These are phyloP conservation scores for Monosporascus sp. DNA, from an alignment of 2,329 filamentous ascomycete genomes.

Conservation along the genomic window DNA sequence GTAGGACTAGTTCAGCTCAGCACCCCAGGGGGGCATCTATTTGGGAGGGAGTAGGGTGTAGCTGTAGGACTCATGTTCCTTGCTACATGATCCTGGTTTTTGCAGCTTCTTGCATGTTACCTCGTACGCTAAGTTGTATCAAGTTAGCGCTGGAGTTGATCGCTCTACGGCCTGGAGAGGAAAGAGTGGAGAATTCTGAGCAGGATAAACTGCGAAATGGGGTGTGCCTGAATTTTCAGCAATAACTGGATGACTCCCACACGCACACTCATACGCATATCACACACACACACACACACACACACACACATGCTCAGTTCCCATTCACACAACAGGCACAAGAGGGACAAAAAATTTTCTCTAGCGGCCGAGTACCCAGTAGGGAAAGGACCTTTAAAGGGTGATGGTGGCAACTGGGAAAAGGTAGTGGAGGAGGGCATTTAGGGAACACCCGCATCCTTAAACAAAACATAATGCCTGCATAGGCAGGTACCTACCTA, in stretches of 20 bases:
- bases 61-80: conserved; percentile 1
- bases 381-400: not conserved
- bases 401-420: not conserved
- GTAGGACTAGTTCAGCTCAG: not conserved
- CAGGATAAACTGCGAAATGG: conserved; percentile 9
- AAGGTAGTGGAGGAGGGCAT: not conserved
- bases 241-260: not conserved
- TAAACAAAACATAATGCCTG: no score
- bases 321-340: not conserved
- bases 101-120: conserved; percentile 18
- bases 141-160: conserved; percentile 20
- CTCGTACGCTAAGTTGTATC: conserved; percentile 14
- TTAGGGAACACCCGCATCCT: no score
- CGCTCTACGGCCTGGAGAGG: conserved; percentile 15
- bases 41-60: conserved; percentile 1
- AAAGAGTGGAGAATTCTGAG: conserved; percentile 9
- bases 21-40: not conserved
- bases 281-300: not conserved
- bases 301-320: not conserved
- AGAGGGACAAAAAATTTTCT: not conserved
- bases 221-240: not conserved
- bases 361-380: not conserved
- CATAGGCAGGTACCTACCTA: not conserved
- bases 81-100: conserved; percentile 9
- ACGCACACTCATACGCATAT: not conserved